A percentile compares a stretch with the other conserved stretches of the same genome.
phyloP scores from a whole-genome alignment of 2,329 filamentous ascomycete genomes.

The Hymenoscyphus fructigenus region DNA sequence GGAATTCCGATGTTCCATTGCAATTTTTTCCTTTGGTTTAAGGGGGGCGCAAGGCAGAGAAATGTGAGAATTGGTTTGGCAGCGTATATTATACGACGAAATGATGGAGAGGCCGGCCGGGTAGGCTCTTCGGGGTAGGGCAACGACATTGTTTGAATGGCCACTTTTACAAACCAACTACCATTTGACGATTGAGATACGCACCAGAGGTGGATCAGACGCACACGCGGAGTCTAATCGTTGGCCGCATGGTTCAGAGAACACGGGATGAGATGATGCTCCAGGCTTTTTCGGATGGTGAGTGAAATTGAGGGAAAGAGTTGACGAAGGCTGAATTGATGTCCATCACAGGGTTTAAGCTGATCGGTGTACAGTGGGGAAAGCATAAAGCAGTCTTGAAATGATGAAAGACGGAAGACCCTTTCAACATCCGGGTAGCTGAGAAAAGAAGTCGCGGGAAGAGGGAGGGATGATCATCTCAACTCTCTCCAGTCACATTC shows the following conservation, averaged over 20 bases:
- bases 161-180: background rate
- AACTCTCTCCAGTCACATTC: background rate
- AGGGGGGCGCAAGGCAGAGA: constrained; percentile 2
- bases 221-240: background rate
- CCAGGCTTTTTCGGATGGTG: background rate
- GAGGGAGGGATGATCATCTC: background rate
- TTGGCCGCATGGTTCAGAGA: background rate
- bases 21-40: background rate
- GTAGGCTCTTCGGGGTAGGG: background rate
- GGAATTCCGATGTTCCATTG: background rate
- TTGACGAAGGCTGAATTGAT: constrained; percentile 2
- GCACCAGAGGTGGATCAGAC: background rate
- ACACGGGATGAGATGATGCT: background rate
- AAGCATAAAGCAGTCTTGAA: background rate
- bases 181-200: background rate
- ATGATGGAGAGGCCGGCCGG: background rate
- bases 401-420: background rate
- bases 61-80: background rate
- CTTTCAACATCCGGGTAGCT: background rate
- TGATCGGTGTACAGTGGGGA: background rate
- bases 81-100: background rate
- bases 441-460: background rate
- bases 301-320: background rate
- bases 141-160: background rate
- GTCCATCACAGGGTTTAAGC: background rate